A percentile compares a stretch with the other conserved stretches of the same genome.
Conservation (phyloP, 1,284 basidiomycete species). For the Phenoliferia sp. region DNA sequence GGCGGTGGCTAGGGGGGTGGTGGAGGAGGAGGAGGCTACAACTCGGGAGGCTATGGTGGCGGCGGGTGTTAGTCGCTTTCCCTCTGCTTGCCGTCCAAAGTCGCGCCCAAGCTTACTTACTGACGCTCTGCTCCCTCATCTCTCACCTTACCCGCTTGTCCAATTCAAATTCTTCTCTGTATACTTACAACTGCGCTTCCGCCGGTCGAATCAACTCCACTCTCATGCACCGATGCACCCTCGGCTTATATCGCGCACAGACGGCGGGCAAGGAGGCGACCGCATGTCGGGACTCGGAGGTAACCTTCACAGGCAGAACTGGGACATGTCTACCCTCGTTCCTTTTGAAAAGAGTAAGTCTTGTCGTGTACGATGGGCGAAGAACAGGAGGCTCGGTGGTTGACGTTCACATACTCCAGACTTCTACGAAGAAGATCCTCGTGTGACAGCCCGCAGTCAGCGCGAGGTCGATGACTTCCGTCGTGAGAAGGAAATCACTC, state of each 20-base stretch:
- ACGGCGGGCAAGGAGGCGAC: not conserved
- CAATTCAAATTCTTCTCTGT: too few species aligned
- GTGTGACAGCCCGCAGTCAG: constrained; percentile 71
- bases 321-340: constrained; percentile 64
- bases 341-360: constrained; percentile 62
- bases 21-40: constrained; percentile 28
- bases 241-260: not conserved
- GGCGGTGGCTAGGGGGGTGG: too few species aligned
- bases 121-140: not conserved
- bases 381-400: too few species aligned
- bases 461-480: constrained; percentile 85
- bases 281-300: constrained; percentile 75
- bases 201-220: too few species aligned
- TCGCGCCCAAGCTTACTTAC: too few species aligned
- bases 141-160: not conserved
- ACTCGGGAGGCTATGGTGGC: constrained; percentile 40
- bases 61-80: constrained; percentile 37
- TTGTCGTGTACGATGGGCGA: too few species aligned
- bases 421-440: constrained; percentile 89
- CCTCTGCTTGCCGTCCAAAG: constrained; percentile 25
- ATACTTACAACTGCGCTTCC: too few species aligned
- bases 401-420: constrained; percentile 48
- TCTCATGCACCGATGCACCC: not conserved
- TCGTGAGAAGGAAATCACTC: constrained; percentile 77
- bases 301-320: constrained; percentile 78